These are phyloP conservation scores for Daedalea quercina DNA, from an alignment of 768 basidiomycete species.

Conservation along the genomic window DNA sequence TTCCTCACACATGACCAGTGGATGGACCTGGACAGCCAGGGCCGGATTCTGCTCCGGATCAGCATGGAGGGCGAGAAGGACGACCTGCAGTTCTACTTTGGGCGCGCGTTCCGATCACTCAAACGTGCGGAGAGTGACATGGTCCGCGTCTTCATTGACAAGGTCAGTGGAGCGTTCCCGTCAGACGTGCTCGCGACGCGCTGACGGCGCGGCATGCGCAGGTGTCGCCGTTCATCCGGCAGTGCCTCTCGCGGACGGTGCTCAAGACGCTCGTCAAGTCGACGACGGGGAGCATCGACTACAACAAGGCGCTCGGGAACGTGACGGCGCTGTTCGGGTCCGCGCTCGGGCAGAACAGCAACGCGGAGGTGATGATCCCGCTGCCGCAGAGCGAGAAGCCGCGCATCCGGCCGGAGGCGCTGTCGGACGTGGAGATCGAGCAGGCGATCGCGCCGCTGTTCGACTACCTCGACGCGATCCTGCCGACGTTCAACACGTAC, in stretches of 20 bases:
- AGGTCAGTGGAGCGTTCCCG: conserved; percentile 43
- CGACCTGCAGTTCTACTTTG: conserved; percentile 96
- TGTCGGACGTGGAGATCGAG: conserved; percentile 93
- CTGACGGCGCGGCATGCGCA: conserved; percentile 23
- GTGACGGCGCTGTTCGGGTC: conserved; percentile 78
- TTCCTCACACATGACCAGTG: conserved; percentile 87
- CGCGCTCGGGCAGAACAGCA: conserved; percentile 60
- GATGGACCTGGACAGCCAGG: conserved; percentile 83
- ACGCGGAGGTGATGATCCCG: conserved; percentile 71
- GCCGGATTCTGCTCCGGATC: conserved; percentile 79
- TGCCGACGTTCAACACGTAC: conserved; percentile 85
- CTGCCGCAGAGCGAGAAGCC: conserved; percentile 71
- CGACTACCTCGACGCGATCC: conserved; percentile 93
- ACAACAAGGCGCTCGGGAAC: conserved; percentile 84
- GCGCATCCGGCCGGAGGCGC: conserved; percentile 68
- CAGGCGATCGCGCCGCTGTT: conserved; percentile 86
- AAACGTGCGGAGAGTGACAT: conserved; percentile 94
- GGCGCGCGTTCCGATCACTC: conserved; percentile 86
- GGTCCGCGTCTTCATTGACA: conserved; percentile 94
- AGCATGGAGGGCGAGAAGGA: conserved; percentile 99
- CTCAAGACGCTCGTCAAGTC: conserved; percentile 74
- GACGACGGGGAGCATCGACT: conserved; percentile 52
- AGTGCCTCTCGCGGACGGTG: conserved; percentile 72
- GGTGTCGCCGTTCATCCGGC: conserved; percentile 93
- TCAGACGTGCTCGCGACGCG: neutral